A percentile compares a stretch with the other conserved stretches of the same genome.
These are phyloP conservation scores for Macrolepiota fuliginosa DNA, from an alignment of 768 basidiomycete species.

Conservation along the genomic window DNA sequence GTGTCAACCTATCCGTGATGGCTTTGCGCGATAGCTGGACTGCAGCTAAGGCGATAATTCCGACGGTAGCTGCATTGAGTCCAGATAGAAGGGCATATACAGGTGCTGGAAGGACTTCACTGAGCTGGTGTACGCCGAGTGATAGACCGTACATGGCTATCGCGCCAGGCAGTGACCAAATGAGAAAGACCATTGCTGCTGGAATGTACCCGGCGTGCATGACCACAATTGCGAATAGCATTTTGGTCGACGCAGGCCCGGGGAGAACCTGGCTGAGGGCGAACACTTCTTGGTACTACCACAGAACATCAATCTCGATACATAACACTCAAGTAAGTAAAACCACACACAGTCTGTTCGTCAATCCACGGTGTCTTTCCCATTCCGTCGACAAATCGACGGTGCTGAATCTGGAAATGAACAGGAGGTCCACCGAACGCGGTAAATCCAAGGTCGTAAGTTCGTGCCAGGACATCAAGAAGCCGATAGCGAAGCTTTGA, in stretches of 20 bases:
- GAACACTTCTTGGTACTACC: conserved; percentile 43
- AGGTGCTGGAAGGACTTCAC: conserved; percentile 37
- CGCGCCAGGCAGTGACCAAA: conserved; percentile 48
- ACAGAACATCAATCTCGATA: background rate
- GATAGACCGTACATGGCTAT: conserved; percentile 45
- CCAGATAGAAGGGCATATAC: conserved; percentile 52
- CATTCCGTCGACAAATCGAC: conserved; percentile 34
- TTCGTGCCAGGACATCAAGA: conserved; percentile 30
- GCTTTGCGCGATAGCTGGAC: conserved; percentile 43
- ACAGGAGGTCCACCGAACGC: conserved; percentile 50
- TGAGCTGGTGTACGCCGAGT: conserved; percentile 40
- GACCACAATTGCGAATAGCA: conserved; percentile 45
- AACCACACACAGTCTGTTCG: conserved; percentile 33
- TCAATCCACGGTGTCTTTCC: conserved; percentile 37
- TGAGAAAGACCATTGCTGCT: conserved; percentile 38
- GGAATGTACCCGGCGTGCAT: conserved; percentile 40
- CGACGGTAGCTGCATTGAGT: conserved; percentile 53
- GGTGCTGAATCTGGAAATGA: conserved; percentile 45
- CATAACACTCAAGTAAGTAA: background rate
- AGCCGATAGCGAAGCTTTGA: conserved; percentile 22
- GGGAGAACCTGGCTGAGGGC: conserved; percentile 46
- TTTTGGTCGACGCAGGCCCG: conserved; percentile 46
- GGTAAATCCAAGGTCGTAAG: conserved; percentile 40
- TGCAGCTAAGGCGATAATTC: conserved; percentile 50
- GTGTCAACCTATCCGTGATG: conserved; percentile 42